phyloP scores from a whole-genome alignment of 495 filamentous ascomycete species.

The Talaromyces liani region DNA sequence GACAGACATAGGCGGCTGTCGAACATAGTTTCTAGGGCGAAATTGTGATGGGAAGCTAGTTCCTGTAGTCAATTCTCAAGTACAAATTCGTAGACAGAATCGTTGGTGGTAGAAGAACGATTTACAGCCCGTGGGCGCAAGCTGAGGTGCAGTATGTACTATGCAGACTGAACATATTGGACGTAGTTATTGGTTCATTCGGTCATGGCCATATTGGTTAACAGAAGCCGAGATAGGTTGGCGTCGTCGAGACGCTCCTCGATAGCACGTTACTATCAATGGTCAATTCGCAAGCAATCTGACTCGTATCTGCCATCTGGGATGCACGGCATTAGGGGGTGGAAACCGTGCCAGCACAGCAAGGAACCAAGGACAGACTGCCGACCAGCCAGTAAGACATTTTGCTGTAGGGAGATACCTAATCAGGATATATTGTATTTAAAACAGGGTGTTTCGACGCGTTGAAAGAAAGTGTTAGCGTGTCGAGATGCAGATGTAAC shows the following conservation, averaged over 20 bases:
- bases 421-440: neutral
- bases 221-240: neutral
- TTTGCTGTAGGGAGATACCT: neutral
- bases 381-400: neutral
- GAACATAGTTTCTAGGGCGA: neutral
- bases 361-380: neutral
- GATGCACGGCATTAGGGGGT: constrained; percentile 1
- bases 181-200: neutral
- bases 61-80: neutral
- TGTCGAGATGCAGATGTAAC: constrained; percentile 4
- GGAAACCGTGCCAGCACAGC: neutral
- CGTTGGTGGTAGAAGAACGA: neutral
- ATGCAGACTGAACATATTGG: neutral
- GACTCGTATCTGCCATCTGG: neutral
- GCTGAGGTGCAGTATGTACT: constrained; percentile 4
- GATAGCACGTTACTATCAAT: neutral
- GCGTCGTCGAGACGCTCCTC: neutral
- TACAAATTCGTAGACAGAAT: neutral
- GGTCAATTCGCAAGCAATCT: neutral
- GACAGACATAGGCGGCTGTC: neutral
- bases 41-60: neutral
- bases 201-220: neutral
- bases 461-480: neutral
- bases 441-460: neutral
- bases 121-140: neutral